Conservation (phyloP, 2,329 filamentous ascomycete genomes). For the Cladosporium sp. region DNA sequence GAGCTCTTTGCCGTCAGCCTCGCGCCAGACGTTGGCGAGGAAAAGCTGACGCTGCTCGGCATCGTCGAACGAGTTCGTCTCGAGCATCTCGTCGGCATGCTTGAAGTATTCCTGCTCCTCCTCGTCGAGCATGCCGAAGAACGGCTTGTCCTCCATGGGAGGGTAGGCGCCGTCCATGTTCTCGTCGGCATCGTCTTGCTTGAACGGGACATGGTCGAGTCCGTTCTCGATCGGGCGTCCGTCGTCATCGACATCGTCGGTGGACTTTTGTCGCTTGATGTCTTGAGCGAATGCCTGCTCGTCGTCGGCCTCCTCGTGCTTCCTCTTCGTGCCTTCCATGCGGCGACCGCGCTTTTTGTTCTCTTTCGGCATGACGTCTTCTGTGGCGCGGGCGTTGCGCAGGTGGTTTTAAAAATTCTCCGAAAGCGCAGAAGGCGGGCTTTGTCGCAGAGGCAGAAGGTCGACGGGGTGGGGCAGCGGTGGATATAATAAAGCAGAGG, state of each 20-base stretch:
- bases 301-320: slow-evolving; percentile 40
- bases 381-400: neutral
- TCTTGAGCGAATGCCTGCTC: slow-evolving; percentile 33
- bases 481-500: neutral
- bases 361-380: slow-evolving; percentile 50
- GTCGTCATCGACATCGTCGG: slow-evolving; percentile 26
- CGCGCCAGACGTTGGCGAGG: slow-evolving; percentile 74
- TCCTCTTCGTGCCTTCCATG: slow-evolving; percentile 47
- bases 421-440: neutral
- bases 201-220: slow-evolving; percentile 14
- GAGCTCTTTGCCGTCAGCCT: slow-evolving; percentile 86
- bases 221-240: slow-evolving; percentile 16
- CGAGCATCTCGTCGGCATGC: slow-evolving; percentile 80
- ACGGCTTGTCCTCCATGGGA: slow-evolving; percentile 57
- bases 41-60: slow-evolving; percentile 53
- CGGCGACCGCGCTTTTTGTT: slow-evolving; percentile 53
- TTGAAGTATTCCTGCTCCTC: slow-evolving; percentile 96
- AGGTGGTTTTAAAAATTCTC: slow-evolving; percentile 12
- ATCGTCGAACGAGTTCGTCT: slow-evolving; percentile 78
- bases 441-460: slow-evolving; percentile 1
- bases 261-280: slow-evolving; percentile 34
- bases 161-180: slow-evolving; percentile 24
- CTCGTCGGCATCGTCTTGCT: slow-evolving; percentile 16
- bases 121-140: slow-evolving; percentile 88
- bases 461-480: neutral